Evolutionary conservation across 2,329 filamentous ascomycete species (phyloP).

Genomic region (Botrytis sinoallii): DNA sequence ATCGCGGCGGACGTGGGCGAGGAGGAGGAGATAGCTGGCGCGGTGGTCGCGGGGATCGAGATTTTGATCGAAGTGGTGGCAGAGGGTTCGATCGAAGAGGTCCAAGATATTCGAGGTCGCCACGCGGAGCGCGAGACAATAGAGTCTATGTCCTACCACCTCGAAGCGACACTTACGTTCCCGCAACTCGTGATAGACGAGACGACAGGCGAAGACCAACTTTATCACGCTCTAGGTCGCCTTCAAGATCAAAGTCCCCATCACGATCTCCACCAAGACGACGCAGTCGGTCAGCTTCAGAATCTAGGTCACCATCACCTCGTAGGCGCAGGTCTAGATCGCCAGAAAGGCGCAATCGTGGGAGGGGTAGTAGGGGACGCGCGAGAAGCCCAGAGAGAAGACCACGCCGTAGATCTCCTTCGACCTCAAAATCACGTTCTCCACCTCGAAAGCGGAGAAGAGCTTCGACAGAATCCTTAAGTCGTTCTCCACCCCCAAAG

Average conservation of each 20-base stretch:
- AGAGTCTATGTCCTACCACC: constrained; percentile 37
- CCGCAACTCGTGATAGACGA: constrained; percentile 34
- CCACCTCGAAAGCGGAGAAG: constrained; percentile 36
- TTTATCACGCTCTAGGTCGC: constrained; percentile 34
- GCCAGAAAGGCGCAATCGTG: constrained; percentile 33
- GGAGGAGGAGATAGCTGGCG: constrained; percentile 44
- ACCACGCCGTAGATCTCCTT: constrained; percentile 33
- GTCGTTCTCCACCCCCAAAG: constrained; percentile 35
- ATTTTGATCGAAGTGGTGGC: constrained; percentile 46
- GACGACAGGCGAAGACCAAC: constrained; percentile 36
- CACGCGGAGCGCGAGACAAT: constrained; percentile 39
- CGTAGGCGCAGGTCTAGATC: constrained; percentile 36
- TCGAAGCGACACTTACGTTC: constrained; percentile 38
- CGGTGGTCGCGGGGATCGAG: constrained; percentile 44
- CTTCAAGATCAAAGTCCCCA: constrained; percentile 32
- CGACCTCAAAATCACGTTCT: constrained; percentile 29
- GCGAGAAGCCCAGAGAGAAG: constrained; percentile 37
- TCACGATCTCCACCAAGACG: constrained; percentile 34
- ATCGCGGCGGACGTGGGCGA: constrained; percentile 45
- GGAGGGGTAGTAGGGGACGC: constrained; percentile 33
- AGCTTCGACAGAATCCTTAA: constrained; percentile 32
- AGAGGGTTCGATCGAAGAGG: constrained; percentile 45
- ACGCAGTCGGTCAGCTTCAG: constrained; percentile 33
- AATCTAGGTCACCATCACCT: constrained; percentile 36
- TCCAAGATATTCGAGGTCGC: constrained; percentile 44